Evolutionary conservation across 2,329 filamentous ascomycete species (phyloP).

Genomic region (Penicillium hordei): DNA sequence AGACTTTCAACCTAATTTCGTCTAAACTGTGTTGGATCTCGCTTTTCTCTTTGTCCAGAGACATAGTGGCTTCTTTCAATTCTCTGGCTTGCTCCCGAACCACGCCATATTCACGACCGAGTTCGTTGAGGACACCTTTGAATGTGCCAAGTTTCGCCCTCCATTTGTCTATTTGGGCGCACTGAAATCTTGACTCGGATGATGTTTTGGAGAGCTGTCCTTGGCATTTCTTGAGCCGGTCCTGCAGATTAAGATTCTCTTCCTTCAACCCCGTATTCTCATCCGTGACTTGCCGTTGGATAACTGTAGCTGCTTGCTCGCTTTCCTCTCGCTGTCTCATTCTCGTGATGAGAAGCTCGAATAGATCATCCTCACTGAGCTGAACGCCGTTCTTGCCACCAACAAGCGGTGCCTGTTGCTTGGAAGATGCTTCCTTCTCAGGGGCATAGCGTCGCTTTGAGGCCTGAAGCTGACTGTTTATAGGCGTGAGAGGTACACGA

Average conservation of each 20-base stretch:
- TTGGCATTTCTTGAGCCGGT: constrained; percentile 22
- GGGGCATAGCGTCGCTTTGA: constrained; percentile 17
- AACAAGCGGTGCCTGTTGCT: constrained; percentile 1
- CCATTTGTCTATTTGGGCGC: constrained; percentile 34
- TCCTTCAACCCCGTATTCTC: constrained; percentile 26
- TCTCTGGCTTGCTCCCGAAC: constrained; percentile 33
- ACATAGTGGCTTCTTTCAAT: constrained; percentile 26
- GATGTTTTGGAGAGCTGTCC: constrained; percentile 21
- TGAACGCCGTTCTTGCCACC: constrained; percentile 1
- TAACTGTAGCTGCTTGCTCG: constrained; percentile 22
- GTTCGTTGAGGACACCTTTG: constrained; percentile 32
- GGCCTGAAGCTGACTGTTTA: constrained; percentile 10
- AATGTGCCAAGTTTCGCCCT: constrained; percentile 36
- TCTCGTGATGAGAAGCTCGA: constrained; percentile 36
- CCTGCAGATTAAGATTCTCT: constrained; percentile 32
- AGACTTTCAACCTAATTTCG: constrained; percentile 25
- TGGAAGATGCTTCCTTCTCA: neutral
- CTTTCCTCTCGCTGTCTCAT: constrained; percentile 38
- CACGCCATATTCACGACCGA: constrained; percentile 36
- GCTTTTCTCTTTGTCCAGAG: constrained; percentile 27
- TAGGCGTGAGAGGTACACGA: neutral
- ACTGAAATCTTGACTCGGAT: constrained; percentile 22
- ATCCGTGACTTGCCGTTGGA: constrained; percentile 30
- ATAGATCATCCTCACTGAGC: constrained; percentile 38
- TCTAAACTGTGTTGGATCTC: constrained; percentile 27